Percentiles rank a stretch among this genome's conserved stretches.
Evolutionary conservation across 2,329 filamentous ascomycete species (phyloP).

Genomic region (Cladophialophora immunda): DNA sequence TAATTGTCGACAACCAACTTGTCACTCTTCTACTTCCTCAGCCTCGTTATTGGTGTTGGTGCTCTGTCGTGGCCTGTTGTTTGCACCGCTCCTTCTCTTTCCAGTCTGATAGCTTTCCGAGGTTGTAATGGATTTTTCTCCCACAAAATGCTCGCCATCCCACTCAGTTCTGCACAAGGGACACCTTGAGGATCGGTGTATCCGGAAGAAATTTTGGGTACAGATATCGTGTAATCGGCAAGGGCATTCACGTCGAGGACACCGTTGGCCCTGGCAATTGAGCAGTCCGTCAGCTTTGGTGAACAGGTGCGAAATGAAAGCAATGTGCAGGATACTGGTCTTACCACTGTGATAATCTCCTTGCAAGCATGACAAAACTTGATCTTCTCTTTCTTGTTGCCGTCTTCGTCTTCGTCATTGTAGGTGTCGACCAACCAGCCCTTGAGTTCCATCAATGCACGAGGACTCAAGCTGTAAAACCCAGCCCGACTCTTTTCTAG

Average conservation of each 20-base stretch:
- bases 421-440: constrained; percentile 88
- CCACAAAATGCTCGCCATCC: constrained; percentile 62
- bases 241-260: constrained; percentile 71
- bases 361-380: constrained; percentile 89
- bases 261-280: constrained; percentile 71
- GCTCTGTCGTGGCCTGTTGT: constrained; percentile 21
- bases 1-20: not conserved
- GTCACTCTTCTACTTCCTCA: constrained; percentile 22
- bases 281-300: constrained; percentile 13
- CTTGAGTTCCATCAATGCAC: constrained; percentile 84
- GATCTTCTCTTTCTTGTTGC: constrained; percentile 70
- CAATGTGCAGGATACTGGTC: constrained; percentile 28
- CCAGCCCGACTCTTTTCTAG: constrained; percentile 75
- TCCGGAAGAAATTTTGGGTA: constrained; percentile 75
- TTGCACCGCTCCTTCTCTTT: constrained; percentile 40
- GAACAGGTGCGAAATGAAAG: constrained; percentile 3
- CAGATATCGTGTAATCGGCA: constrained; percentile 81
- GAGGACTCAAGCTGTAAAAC: constrained; percentile 78
- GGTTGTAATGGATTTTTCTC: constrained; percentile 58
- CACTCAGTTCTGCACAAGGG: constrained; percentile 64
- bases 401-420: constrained; percentile 73
- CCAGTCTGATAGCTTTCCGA: constrained; percentile 44
- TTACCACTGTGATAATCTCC: constrained; percentile 81
- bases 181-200: constrained; percentile 69
- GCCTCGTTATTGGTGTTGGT: constrained; percentile 12